Evolutionary conservation across 192 early-diverging fungal species (phyloP).

Genomic region (Umbelopsis sp.): DNA sequence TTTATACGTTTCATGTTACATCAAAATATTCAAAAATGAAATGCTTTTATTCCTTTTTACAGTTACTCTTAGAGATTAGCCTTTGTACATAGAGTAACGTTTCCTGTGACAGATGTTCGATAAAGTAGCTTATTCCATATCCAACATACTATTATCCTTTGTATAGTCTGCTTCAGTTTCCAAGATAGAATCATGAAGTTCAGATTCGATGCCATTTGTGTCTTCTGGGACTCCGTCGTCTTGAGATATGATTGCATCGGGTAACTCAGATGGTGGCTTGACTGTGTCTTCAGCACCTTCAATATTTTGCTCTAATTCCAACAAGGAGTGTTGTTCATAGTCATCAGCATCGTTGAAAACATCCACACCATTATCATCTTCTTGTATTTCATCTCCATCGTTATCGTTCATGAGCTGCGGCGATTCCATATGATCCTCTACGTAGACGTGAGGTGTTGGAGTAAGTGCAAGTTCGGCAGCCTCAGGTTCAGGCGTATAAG

Average conservation of each 20-base stretch:
- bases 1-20: too few relatives aligned
- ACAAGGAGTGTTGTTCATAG: not conserved
- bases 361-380: not conserved
- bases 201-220: not conserved
- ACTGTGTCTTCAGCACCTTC: not conserved
- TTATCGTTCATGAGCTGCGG: not conserved
- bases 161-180: not conserved
- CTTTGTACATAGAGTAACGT: not conserved
- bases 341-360: not conserved
- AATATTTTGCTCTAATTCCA: not conserved
- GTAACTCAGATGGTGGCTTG: not conserved
- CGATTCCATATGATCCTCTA: not conserved
- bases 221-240: not conserved
- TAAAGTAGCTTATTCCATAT: not conserved
- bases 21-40: too few relatives aligned
- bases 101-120: not conserved
- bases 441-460: not conserved
- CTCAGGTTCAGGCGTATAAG: not conserved
- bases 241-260: not conserved
- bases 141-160: not conserved
- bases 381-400: not conserved
- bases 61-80: not conserved
- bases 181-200: not conserved
- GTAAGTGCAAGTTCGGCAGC: not conserved
- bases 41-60: not conserved